Evolutionary conservation across 768 basidiomycete species (phyloP), one percentile per base, ranked within the genome.

Genomic region (Panaeolus papilionaceus): DNA sequence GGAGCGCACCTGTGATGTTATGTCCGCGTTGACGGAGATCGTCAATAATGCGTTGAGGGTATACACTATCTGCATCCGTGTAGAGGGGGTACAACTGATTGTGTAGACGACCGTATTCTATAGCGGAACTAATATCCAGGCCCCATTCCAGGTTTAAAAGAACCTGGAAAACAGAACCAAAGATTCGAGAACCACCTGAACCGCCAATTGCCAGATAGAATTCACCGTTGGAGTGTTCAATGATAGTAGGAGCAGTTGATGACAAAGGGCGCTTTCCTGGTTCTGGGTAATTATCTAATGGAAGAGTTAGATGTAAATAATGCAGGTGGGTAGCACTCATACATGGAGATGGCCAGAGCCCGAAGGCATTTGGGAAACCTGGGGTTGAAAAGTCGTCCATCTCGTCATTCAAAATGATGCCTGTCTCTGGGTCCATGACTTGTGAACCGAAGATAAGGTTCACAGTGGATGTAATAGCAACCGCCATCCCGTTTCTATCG

Each of bases 361-460:
- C 95, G 73, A 95, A 97, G 2, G 83, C 88, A 71, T 98, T 97
- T 6, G 94, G 86, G n/a, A 79, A 77, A 3, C 92, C 95, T 1
- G 96, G 96, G 0, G 82, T 90, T 11, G 95, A 92, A 76, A 98
- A 98, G 77, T 99, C 97, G 69, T 95, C 94, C 92, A 95, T 93
- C 86, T 97, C 94, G 73, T 99, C 89, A 73, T 98, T 98, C 47
- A 98, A 78, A 63, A 99, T 85, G 37, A 99, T 84, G 0, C 97
- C 96, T 0, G 96, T 98, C 63, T 89, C 85, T 0, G 92, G 86
- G 77, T 97, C 95, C 70, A 97, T 82, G 1, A 98, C 93, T 66
- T 85, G 86, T 2, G 94, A 96, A 16, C 96, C 97, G 77, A 97
- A 99, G 18, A 96, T 81, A 0, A 91, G 79, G 76, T 99, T 99